A percentile compares a stretch with the other conserved stretches of the same genome.
Conservation (phyloP, 176 grass and related monocot species). For the Bromus sterilis region DNA sequence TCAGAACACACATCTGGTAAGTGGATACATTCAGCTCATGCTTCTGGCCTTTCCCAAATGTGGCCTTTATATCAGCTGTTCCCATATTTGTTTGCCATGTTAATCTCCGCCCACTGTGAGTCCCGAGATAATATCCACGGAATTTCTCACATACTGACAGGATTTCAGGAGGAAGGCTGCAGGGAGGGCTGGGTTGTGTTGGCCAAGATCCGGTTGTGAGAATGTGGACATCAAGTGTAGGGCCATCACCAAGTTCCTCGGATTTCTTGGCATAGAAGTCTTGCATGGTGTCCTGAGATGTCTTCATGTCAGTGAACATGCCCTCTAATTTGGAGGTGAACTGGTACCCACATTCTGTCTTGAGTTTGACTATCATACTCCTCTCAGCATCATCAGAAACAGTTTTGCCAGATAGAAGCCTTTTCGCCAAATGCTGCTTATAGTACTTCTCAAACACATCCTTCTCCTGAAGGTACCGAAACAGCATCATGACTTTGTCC, state of each 20-base stretch:
- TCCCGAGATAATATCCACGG: constrained; percentile 84
- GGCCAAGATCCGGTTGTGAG: constrained; percentile 97
- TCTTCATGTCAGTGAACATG: constrained; percentile 99
- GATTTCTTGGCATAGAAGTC: constrained; percentile 77
- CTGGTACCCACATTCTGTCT: constrained; percentile 97
- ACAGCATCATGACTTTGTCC: constrained; percentile 99
- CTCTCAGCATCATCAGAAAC: constrained; percentile 95
- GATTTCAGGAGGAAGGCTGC: constrained; percentile 89
- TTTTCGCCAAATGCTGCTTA: constrained; percentile 86
- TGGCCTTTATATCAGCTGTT: constrained; percentile 91
- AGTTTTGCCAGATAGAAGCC: constrained; percentile 81
- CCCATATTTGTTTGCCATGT: constrained; percentile 99
- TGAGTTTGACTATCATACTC: constrained; percentile 98
- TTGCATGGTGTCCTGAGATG: constrained; percentile 91
- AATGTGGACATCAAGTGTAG: constrained; percentile 87
- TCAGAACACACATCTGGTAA: constrained; percentile 96
- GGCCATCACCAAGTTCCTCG: constrained; percentile 66
- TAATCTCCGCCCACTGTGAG: constrained; percentile 83
- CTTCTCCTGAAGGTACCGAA: constrained; percentile 96
- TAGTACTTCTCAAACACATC: constrained; percentile 99
- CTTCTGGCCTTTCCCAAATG: constrained; percentile 84
- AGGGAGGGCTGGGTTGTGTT: constrained; percentile 68
- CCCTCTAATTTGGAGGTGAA: constrained; percentile 97
- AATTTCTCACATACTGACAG: constrained; percentile 76
- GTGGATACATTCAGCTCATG: constrained; percentile 98